A percentile compares a stretch with the other conserved stretches of the same genome.
Evolutionary conservation across 1,139 yeast species (phyloP).

Genomic region (Hansenula sp.): DNA sequence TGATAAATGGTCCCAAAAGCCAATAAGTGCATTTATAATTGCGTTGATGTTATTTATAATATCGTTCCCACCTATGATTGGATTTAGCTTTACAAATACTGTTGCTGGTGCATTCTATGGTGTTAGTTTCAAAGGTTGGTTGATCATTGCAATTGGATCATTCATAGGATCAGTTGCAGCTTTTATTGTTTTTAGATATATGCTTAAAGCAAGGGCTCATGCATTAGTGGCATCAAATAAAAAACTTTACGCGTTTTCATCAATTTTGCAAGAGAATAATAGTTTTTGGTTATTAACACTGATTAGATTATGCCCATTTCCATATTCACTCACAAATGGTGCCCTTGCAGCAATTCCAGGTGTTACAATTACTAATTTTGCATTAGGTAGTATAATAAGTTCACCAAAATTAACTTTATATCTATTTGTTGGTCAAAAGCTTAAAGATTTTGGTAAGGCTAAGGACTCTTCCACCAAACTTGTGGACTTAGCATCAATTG

Average conservation of each 20-base stretch:
- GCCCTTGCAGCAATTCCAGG: conserved; percentile 86
- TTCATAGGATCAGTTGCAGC: conserved; percentile 70
- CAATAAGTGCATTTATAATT: conserved; percentile 38
- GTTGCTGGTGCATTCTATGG: conserved; percentile 85
- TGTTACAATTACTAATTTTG: conserved; percentile 54
- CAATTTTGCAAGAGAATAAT: conserved; percentile 65
- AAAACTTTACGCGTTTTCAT: conserved; percentile 70
- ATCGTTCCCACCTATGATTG: conserved; percentile 85
- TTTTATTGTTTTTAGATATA: conserved; percentile 61
- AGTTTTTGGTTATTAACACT: conserved; percentile 64
- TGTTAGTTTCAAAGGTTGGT: conserved; percentile 69
- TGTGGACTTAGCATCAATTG: conserved; percentile 37
- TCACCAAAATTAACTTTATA: conserved; percentile 80
- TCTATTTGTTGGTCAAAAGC: conserved; percentile 73
- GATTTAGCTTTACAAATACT: conserved; percentile 68
- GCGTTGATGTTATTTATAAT: conserved; percentile 44
- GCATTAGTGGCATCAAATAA: conserved; percentile 47
- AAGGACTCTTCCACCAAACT: conserved; percentile 48
- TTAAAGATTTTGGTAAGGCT: conserved; percentile 66
- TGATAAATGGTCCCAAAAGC: conserved; percentile 32
- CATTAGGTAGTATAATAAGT: conserved; percentile 67
- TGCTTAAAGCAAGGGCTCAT: conserved; percentile 56
- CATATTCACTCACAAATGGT: conserved; percentile 89
- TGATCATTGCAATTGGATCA: conserved; percentile 64
- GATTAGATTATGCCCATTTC: conserved; percentile 84